phyloP scores from a whole-genome alignment of 768 basidiomycete genomes.

The Kwoniella mangroviensis region DNA sequence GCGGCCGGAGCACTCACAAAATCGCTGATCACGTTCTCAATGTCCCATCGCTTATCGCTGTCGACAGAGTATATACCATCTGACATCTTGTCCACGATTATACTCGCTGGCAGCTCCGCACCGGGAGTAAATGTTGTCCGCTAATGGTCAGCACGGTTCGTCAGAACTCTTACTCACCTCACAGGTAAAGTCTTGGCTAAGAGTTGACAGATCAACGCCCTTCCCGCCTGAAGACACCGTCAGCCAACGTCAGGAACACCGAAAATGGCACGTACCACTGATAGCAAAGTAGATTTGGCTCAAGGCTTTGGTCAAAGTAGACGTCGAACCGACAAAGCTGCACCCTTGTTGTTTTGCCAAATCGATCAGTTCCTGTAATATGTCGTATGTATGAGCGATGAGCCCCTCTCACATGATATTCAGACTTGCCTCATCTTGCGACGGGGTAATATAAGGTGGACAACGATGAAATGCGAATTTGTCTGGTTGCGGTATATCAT shows the following conservation, averaged over 20 bases:
- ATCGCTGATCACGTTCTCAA: conserved; percentile 56
- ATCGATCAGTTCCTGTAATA: conserved; percentile 66
- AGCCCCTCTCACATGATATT: neutral
- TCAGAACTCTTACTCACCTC: conserved; percentile 61
- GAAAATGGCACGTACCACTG: conserved; percentile 61
- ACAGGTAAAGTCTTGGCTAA: conserved; percentile 67
- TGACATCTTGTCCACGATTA: conserved; percentile 65
- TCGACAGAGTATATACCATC: conserved; percentile 58
- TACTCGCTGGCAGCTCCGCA: conserved; percentile 74
- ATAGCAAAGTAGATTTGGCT: conserved; percentile 86
- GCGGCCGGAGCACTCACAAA: conserved; percentile 41
- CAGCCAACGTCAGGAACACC: neutral
- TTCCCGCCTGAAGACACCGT: conserved; percentile 59
- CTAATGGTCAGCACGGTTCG: conserved; percentile 58
- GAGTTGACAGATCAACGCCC: conserved; percentile 65
- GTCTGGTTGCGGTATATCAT: conserved; percentile 73
- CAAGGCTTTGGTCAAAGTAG: conserved; percentile 80
- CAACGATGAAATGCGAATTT: conserved; percentile 86
- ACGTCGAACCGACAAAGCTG: conserved; percentile 83
- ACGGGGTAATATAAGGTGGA: conserved; percentile 75
- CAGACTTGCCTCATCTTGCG: conserved; percentile 68
- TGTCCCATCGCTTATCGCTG: conserved; percentile 57
- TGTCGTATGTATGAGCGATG: neutral
- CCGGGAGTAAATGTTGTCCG: conserved; percentile 72
- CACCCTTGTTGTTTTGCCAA: conserved; percentile 68